These are phyloP conservation scores for Coemansia sp. DNA, from an alignment of 371 early-diverging fungal genomes.

Conservation along the genomic window DNA sequence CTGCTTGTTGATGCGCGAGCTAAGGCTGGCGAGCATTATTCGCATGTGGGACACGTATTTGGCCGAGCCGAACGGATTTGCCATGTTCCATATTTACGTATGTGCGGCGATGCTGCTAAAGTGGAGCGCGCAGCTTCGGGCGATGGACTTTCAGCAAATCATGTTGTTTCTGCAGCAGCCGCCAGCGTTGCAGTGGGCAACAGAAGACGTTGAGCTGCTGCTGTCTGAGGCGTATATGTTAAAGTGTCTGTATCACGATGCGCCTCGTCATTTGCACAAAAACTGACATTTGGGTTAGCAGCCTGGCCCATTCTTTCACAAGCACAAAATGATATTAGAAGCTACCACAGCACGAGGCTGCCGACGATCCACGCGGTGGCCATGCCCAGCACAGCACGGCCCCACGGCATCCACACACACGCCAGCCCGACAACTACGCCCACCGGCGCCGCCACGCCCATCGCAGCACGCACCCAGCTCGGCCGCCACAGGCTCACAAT, in stretches of 20 bases:
- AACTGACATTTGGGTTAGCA: background rate
- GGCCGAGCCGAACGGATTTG: slow-evolving; percentile 66
- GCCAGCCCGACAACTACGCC: slow-evolving; percentile 22
- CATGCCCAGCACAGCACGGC: slow-evolving; percentile 26
- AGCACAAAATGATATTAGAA: too few relatives aligned
- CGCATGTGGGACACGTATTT: slow-evolving; percentile 99
- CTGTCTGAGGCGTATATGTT: slow-evolving; percentile 94
- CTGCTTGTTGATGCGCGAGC: slow-evolving; percentile 96
- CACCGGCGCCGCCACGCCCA: slow-evolving; percentile 41
- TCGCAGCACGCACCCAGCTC: slow-evolving; percentile 23
- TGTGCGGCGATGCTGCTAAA: slow-evolving; percentile 95
- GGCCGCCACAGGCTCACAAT: slow-evolving; percentile 34
- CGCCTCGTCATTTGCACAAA: slow-evolving; percentile 49
- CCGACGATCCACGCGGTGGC: slow-evolving; percentile 29
- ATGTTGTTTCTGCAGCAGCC: slow-evolving; percentile 92
- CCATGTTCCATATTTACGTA: slow-evolving; percentile 94
- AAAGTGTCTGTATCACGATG: slow-evolving; percentile 89
- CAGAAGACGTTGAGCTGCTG: slow-evolving; percentile 88
- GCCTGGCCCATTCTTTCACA: too few relatives aligned
- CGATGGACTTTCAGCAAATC: slow-evolving; percentile 91
- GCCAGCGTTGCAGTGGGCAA: slow-evolving; percentile 85
- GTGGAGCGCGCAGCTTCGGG: slow-evolving; percentile 81
- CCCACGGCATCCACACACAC: slow-evolving; percentile 17
- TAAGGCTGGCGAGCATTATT: slow-evolving; percentile 78
- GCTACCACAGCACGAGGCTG: background rate